These are phyloP conservation scores for Rhamnella rubrinervis DNA, from an alignment of 331 rosid species.

Conservation along the genomic window DNA sequence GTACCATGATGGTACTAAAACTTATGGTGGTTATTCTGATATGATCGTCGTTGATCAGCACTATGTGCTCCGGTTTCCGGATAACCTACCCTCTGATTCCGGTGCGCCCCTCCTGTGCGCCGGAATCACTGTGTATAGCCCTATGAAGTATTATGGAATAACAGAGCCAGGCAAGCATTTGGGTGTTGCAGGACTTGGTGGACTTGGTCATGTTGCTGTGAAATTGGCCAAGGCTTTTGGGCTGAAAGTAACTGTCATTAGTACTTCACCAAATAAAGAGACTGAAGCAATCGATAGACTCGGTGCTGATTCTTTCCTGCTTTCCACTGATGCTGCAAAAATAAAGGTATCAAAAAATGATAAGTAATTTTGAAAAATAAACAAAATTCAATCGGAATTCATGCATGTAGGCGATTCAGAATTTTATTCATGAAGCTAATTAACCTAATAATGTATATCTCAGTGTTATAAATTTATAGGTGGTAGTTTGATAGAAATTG, in stretches of 20 bases:
- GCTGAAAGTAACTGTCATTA: constrained; percentile 86
- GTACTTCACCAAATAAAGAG: constrained; percentile 65
- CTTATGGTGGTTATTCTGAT: constrained; percentile 81
- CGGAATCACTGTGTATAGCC: constrained; percentile 88
- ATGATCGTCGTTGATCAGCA: constrained; percentile 69
- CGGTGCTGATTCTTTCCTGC: constrained; percentile 82
- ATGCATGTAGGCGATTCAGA: background rate
- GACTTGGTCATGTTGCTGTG: constrained; percentile 89
- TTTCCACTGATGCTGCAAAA: constrained; percentile 56
- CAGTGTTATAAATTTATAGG: too few relatives aligned
- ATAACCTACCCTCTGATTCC: constrained; percentile 68
- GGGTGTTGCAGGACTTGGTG: constrained; percentile 97
- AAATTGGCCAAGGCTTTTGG: constrained; percentile 92
- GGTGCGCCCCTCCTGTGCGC: constrained; percentile 95
- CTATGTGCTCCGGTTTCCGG: constrained; percentile 67
- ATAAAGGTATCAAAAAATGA: constrained; percentile 47
- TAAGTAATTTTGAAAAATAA: background rate
- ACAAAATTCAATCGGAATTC: constrained; percentile 3
- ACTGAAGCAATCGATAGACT: constrained; percentile 61
- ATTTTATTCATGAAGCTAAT: background rate
- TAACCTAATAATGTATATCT: too few relatives aligned
- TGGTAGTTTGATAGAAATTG: too few relatives aligned
- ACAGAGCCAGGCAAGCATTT: constrained; percentile 83
- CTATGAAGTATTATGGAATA: constrained; percentile 89
- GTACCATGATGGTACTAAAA: constrained; percentile 47